Conservation (phyloP, 2,329 filamentous ascomycete genomes). For the Monosporascus sp. region DNA sequence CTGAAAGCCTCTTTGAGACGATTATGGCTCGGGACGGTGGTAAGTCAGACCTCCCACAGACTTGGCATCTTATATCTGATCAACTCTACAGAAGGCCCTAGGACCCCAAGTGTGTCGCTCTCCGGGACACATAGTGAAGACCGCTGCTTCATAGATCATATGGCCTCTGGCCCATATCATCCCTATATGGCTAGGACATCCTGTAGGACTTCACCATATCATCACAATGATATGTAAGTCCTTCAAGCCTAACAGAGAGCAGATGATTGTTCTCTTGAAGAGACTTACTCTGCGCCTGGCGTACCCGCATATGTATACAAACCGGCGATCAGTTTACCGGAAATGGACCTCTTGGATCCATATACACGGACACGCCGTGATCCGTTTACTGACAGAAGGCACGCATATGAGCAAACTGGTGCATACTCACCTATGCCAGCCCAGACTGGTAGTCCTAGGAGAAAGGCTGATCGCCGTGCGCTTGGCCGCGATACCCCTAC, state of each 20-base stretch:
- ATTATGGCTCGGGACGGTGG: not conserved
- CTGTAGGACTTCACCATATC: not conserved
- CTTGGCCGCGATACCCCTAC: not conserved
- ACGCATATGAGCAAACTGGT: not conserved
- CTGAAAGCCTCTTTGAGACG: not conserved
- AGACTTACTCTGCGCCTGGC: not conserved
- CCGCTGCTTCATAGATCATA: not conserved
- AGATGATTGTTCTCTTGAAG: not conserved
- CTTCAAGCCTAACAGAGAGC: not conserved
- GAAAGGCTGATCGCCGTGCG: not conserved
- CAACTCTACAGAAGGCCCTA: not conserved
- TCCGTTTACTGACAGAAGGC: not conserved
- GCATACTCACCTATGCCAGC: not conserved
- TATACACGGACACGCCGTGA: not conserved
- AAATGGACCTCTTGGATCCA: not conserved
- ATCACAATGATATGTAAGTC: not conserved
- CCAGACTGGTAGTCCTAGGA: not conserved
- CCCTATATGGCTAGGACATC: not conserved
- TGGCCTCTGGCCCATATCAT: not conserved
- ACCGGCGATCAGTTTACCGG: not conserved
- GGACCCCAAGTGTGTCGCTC: not conserved
- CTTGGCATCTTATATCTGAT: not conserved
- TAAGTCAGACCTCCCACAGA: not conserved
- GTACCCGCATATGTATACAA: not conserved
- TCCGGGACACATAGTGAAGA: not conserved